Percentiles rank a stretch among this genome's conserved stretches.
phyloP scores from a whole-genome alignment of 371 early-diverging fungal genomes.

The Actinomucor elegans region DNA sequence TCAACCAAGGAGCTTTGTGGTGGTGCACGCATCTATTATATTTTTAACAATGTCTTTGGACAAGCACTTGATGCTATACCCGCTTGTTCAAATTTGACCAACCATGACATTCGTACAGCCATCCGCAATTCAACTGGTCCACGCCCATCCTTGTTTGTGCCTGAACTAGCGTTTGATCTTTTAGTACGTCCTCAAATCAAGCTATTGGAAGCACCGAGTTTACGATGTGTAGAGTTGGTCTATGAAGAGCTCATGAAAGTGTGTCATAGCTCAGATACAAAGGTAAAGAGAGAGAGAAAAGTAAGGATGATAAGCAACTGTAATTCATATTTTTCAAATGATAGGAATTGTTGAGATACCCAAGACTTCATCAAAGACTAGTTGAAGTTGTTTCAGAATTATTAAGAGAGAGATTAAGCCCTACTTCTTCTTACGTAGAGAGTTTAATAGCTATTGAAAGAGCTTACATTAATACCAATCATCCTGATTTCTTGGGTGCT shows the following conservation, averaged over 20 bases:
- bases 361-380: constrained; percentile 79
- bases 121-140: constrained; percentile 92
- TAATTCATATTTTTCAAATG: not conserved
- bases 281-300: constrained; percentile 36
- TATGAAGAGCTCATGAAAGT: constrained; percentile 90
- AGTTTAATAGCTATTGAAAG: constrained; percentile 87
- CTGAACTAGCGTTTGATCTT: constrained; percentile 89
- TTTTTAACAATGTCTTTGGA: constrained; percentile 87
- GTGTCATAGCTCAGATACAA: constrained; percentile 83
- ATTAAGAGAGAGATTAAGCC: constrained; percentile 77
- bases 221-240: constrained; percentile 83
- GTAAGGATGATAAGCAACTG: too few species aligned
- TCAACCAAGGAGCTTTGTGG: constrained; percentile 91
- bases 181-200: constrained; percentile 85
- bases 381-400: constrained; percentile 80
- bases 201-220: constrained; percentile 79
- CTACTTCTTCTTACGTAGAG: constrained; percentile 80
- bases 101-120: constrained; percentile 85
- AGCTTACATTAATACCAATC: constrained; percentile 93
- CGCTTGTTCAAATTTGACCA: constrained; percentile 75
- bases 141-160: constrained; percentile 84
- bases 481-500: constrained; percentile 90
- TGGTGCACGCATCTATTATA: constrained; percentile 90
- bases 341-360: constrained; percentile 78
- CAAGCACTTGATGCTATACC: constrained; percentile 77